Evolutionary conservation across 306 rosid genomes (phyloP).

Genomic region (Cicer cuneatum): DNA sequence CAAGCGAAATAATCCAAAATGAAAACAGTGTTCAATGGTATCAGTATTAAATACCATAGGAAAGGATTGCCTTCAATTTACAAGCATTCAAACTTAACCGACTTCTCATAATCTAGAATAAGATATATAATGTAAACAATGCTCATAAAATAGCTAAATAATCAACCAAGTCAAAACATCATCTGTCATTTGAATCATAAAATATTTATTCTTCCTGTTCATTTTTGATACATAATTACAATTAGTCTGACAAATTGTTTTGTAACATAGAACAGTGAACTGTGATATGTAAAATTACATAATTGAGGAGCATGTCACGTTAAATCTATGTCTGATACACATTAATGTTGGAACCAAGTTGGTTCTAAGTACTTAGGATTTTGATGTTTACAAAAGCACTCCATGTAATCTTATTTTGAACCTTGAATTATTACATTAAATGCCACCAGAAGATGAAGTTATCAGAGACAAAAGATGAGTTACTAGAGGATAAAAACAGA

Average conservation of each 20-base stretch:
- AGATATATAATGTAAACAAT: neutral
- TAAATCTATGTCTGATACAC: conserved; percentile 19
- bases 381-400: too few species aligned
- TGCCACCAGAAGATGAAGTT: too few species aligned
- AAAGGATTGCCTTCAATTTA: too few species aligned
- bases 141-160: neutral
- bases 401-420: too few species aligned
- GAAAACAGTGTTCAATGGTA: too few species aligned
- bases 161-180: conserved; percentile 32
- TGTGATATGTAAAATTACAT: conserved; percentile 40
- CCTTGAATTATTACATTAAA: too few species aligned
- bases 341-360: too few species aligned
- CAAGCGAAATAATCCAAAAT: too few species aligned
- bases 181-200: conserved; percentile 28
- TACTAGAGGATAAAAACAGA: too few species aligned
- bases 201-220: conserved; percentile 29
- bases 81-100: neutral
- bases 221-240: neutral
- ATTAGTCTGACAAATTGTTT: conserved; percentile 29
- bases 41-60: too few species aligned
- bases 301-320: conserved; percentile 21
- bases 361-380: too few species aligned
- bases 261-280: neutral
- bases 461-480: too few species aligned
- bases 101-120: conserved; percentile 1